Evolutionary conservation across 305 asterid species (phyloP).

Genomic region (Plantago coronopus): DNA sequence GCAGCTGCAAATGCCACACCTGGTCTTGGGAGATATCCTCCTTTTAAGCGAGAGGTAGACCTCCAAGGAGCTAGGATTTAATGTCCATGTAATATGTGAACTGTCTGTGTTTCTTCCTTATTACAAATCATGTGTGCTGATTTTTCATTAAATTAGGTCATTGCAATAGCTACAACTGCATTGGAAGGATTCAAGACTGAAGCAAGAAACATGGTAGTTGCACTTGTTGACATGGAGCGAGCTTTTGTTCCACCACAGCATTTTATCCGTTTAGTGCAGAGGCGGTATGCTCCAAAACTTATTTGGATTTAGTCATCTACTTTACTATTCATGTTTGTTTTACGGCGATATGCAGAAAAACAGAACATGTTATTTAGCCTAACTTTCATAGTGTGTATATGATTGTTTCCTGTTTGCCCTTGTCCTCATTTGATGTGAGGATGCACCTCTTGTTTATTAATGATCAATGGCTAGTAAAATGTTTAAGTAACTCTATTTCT

Average conservation of each 20-base stretch:
- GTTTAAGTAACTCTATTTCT: neutral
- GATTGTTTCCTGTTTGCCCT: slow-evolving; percentile 9
- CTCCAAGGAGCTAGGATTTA: slow-evolving; percentile 12
- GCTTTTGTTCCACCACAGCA: slow-evolving; percentile 99
- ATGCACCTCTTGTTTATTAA: neutral
- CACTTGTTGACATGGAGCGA: slow-evolving; percentile 99
- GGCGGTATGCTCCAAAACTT: slow-evolving; percentile 54
- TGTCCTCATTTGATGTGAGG: slow-evolving; percentile 3
- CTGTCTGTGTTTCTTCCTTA: slow-evolving; percentile 13
- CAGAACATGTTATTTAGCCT: neutral
- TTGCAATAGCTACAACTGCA: slow-evolving; percentile 84
- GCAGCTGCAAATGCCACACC: slow-evolving; percentile 96
- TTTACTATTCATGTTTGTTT: slow-evolving; percentile 7
- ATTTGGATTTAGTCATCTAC: slow-evolving; percentile 3
- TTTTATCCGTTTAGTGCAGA: slow-evolving; percentile 90
- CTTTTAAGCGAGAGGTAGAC: slow-evolving; percentile 91
- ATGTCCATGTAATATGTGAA: slow-evolving; percentile 1
- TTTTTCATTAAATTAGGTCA: slow-evolving; percentile 49
- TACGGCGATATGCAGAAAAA: slow-evolving; percentile 1
- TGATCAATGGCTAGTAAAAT: slow-evolving; percentile 10
- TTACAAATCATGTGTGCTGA: slow-evolving; percentile 15
- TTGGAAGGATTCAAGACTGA: slow-evolving; percentile 86
- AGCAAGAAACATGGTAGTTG: slow-evolving; percentile 93
- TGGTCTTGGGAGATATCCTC: slow-evolving; percentile 99
- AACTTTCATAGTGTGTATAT: neutral